Percentiles rank a stretch among this genome's conserved stretches.
Evolutionary conservation across 176 grass and related monocot genomes (phyloP).

Genomic region (Urochloa ruziziensis): DNA sequence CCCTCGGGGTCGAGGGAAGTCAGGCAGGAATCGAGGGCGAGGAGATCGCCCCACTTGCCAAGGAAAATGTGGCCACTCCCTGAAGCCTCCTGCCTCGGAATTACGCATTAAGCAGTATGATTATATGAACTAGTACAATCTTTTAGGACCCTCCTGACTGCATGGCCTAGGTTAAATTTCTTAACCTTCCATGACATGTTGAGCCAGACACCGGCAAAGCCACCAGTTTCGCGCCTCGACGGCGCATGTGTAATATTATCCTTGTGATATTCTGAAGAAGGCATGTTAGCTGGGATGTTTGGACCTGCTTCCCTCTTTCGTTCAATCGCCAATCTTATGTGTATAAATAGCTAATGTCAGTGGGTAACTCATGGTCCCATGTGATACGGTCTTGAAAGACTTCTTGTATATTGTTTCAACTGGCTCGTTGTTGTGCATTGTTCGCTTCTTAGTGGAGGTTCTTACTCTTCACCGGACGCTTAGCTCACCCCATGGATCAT

Average conservation of each 20-base stretch:
- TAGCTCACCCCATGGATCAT: too few relatives aligned
- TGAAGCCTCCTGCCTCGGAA: slow-evolving; percentile 9
- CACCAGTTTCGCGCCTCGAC: neutral
- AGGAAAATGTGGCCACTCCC: slow-evolving; percentile 61
- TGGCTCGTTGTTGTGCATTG: too few relatives aligned
- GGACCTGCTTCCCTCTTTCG: neutral
- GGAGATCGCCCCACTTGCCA: slow-evolving; percentile 59
- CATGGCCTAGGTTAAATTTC: neutral
- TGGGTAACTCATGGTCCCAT: too few relatives aligned
- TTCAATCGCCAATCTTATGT: neutral
- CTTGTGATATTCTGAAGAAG: neutral
- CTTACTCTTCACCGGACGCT: too few relatives aligned
- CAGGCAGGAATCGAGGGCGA: slow-evolving; percentile 50
- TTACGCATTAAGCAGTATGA: neutral
- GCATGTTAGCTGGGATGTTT: neutral
- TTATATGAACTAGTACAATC: neutral
- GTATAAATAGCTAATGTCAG: neutral
- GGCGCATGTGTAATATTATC: slow-evolving; percentile 7
- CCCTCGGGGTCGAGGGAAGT: slow-evolving; percentile 54
- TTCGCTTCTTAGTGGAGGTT: too few relatives aligned
- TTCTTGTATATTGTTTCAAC: too few relatives aligned
- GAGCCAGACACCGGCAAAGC: neutral
- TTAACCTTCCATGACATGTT: neutral
- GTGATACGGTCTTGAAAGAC: too few relatives aligned
- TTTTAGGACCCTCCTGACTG: neutral